Evolutionary conservation across 2,329 filamentous ascomycete genomes (phyloP), one percentile per base, ranked within the genome.

Genomic region (Talaromyces sp.): DNA sequence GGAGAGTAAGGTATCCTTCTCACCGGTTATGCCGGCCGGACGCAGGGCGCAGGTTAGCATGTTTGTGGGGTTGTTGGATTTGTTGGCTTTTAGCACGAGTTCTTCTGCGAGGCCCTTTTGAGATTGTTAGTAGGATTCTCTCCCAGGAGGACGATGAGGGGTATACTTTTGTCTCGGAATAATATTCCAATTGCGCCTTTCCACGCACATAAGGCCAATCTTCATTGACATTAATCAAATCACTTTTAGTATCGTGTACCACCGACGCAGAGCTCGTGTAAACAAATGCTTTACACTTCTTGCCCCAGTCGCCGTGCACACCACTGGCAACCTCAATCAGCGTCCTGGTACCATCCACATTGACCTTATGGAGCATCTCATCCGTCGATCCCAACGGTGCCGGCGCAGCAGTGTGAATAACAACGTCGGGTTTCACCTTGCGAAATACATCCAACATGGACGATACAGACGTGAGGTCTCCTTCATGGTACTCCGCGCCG

Each of bases 241-340:
- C 89, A 61, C 78, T 83, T 61, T 81, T 78, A 65, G 92, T 92
- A 75, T 97, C 91, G 69, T 89, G 88, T 63, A 96, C 80, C 61
- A 96, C 88, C 61, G 91, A 95, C 55, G 89, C 89, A 56, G 89
- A 94, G 73, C 89, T 94, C 17, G 93, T 97, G 75, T 93, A 96
- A 48, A 97, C 89, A 63, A 97, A 85, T 0, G 84, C 89, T 75
- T 86, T 89, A 67, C 77, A 77, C 57, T 73, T 72, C 55, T 75
- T 73, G 58, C 93, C 91, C 62, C 83, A 86, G 37, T 82, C 72
- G 15, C 74, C 81, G 64, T 83, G 78, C 68, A 83, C 82, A 65
- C 88, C 88, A 15, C 89, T 89, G 36, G 87, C 84, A 56, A 97
- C 78, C 55, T 78, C 70, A 13, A 79, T 61, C 51, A 97, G 82